These are phyloP conservation scores for Saccharum officinarum DNA, from an alignment of 176 grass and related monocot genomes.

Conservation along the genomic window DNA sequence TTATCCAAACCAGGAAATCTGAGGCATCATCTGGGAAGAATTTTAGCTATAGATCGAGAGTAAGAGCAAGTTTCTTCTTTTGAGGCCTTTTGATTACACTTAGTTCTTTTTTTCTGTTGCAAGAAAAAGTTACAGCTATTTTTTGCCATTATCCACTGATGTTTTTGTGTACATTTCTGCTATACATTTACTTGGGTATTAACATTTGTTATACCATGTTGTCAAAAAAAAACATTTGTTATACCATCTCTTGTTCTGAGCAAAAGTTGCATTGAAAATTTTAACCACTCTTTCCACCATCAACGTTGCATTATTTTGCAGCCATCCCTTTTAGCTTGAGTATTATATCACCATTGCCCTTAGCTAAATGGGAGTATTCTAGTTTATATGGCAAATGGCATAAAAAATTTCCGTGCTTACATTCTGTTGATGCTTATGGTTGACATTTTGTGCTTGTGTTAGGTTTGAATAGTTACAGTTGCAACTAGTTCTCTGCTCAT, in stretches of 20 bases:
- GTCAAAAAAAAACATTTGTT: background rate
- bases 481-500: background rate
- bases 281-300: background rate
- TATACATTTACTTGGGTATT: slow-evolving; percentile 4
- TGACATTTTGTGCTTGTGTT: background rate
- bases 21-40: slow-evolving; percentile 79
- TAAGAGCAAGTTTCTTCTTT: slow-evolving; percentile 42
- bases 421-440: slow-evolving; percentile 27
- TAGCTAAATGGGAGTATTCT: background rate
- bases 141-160: slow-evolving; percentile 4
- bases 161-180: background rate
- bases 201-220: background rate
- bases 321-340: background rate
- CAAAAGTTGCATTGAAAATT: background rate
- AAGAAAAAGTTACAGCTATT: background rate
- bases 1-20: slow-evolving; percentile 93
- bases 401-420: background rate
- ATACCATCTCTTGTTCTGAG: background rate
- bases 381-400: background rate
- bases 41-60: slow-evolving; percentile 88
- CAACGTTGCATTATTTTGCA: slow-evolving; percentile 10
- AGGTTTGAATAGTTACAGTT: background rate
- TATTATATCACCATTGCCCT: background rate
- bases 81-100: slow-evolving; percentile 26
- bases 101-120: background rate